Conservation (phyloP, 306 rosid genomes). For the Cyclanthera cordifolia region DNA sequence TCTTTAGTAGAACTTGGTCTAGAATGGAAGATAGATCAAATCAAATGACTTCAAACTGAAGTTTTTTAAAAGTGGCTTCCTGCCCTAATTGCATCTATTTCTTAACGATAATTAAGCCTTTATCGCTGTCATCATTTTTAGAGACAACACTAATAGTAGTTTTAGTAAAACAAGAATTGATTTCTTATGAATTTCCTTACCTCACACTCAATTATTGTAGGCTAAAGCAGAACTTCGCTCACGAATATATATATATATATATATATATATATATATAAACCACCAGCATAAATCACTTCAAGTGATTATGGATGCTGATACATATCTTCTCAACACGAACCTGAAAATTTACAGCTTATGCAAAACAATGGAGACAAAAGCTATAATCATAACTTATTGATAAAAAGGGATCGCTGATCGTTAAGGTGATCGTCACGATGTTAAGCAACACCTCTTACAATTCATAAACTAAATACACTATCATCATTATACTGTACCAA, state of each 20-base stretch:
- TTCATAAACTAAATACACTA: slow-evolving; percentile 12
- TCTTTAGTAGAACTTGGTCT: background rate
- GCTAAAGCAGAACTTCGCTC: too few species aligned
- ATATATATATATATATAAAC: too few species aligned
- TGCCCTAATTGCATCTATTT: background rate
- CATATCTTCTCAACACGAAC: background rate
- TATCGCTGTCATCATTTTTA: background rate
- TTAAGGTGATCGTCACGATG: background rate
- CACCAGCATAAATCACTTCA: too few species aligned
- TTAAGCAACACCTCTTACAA: slow-evolving; percentile 27
- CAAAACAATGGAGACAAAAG: background rate
- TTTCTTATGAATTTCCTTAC: too few species aligned
- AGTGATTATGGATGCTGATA: too few species aligned
- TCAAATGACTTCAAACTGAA: background rate
- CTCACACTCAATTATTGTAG: too few species aligned
- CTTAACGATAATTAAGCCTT: background rate
- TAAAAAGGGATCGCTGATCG: background rate
- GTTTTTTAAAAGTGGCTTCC: background rate
- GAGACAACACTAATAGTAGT: background rate
- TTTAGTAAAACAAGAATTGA: too few species aligned
- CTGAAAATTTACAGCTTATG: background rate
- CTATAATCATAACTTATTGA: background rate
- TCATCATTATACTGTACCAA: slow-evolving; percentile 2
- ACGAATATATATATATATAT: too few species aligned
- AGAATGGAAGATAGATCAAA: background rate